phyloP scores from a whole-genome alignment of 1,284 basidiomycete genomes.

The Puccinia polysora region DNA sequence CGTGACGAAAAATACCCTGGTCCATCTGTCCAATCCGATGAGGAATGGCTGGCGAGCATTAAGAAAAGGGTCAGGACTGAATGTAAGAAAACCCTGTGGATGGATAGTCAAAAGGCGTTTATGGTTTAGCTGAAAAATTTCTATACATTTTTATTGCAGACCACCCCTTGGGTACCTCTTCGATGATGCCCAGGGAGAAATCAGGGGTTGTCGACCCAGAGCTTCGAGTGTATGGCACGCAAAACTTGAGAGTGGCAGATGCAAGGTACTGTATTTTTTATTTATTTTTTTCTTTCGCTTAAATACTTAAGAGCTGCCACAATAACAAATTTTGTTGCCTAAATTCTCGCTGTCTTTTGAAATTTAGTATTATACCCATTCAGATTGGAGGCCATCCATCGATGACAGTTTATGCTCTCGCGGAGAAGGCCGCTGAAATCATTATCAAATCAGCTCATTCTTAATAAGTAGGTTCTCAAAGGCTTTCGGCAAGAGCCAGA shows the following conservation, averaged over 20 bases:
- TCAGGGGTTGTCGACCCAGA: slow-evolving; percentile 57
- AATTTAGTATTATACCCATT: slow-evolving; percentile 27
- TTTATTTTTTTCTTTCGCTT: not conserved
- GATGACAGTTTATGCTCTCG: slow-evolving; percentile 28
- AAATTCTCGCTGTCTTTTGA: not conserved
- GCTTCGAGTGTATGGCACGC: slow-evolving; percentile 67
- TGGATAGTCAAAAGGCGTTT: not conserved
- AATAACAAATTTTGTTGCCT: not conserved
- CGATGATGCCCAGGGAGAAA: slow-evolving; percentile 55
- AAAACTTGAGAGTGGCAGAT: slow-evolving; percentile 60
- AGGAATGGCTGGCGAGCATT: slow-evolving; percentile 18
- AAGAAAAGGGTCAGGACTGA: slow-evolving; percentile 22
- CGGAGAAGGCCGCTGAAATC: slow-evolving; percentile 31
- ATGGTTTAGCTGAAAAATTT: too few relatives aligned
- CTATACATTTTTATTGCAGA: not conserved
- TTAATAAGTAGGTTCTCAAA: too few relatives aligned
- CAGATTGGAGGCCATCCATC: slow-evolving; percentile 36
- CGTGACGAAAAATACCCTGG: slow-evolving; percentile 24
- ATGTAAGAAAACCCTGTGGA: slow-evolving; percentile 6
- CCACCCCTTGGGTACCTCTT: slow-evolving; percentile 53
- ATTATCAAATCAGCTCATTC: too few relatives aligned
- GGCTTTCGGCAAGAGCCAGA: too few relatives aligned
- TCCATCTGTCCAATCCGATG: slow-evolving; percentile 10
- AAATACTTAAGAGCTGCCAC: not conserved
- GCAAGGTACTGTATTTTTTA: slow-evolving; percentile 19